These are phyloP conservation scores for Leishmania guyanensis DNA, from an alignment of 208 protist genomes.

Conservation along the genomic window DNA sequence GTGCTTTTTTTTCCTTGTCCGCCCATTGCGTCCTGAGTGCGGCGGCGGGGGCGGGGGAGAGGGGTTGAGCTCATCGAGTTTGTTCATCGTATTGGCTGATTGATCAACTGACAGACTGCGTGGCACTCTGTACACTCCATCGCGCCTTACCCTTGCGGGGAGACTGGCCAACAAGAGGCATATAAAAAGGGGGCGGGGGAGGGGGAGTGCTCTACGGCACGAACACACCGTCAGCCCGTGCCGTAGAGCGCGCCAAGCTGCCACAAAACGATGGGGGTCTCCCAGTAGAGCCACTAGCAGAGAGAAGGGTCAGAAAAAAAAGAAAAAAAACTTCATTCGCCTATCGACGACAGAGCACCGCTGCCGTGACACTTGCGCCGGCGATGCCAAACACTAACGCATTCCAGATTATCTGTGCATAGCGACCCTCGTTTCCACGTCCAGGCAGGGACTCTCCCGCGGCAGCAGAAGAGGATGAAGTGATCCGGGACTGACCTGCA, in stretches of 20 bases:
- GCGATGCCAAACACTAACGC: slow-evolving; percentile 21
- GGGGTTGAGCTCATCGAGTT: neutral
- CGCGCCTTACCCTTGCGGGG: neutral
- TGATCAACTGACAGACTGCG: neutral
- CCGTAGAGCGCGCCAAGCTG: neutral
- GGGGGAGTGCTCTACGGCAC: neutral
- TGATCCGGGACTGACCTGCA: neutral
- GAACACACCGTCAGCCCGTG: neutral
- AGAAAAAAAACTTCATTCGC: neutral
- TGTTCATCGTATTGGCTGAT: neutral
- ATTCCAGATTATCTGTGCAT: slow-evolving; percentile 17
- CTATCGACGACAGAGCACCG: slow-evolving; percentile 14
- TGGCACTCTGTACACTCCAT: neutral
- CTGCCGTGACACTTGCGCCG: slow-evolving; percentile 18
- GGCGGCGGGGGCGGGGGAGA: neutral
- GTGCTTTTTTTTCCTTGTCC: neutral
- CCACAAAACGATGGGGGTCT: neutral
- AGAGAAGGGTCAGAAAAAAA: neutral
- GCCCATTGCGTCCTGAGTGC: neutral
- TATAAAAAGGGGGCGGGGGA: neutral
- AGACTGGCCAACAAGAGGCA: neutral
- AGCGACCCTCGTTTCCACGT: neutral
- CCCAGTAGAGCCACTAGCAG: neutral
- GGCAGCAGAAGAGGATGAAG: neutral
- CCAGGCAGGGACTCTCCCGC: neutral